Base-by-base conservation (phyloP, 2,329 filamentous ascomycete species). In the Phoma herbarum region DNA sequence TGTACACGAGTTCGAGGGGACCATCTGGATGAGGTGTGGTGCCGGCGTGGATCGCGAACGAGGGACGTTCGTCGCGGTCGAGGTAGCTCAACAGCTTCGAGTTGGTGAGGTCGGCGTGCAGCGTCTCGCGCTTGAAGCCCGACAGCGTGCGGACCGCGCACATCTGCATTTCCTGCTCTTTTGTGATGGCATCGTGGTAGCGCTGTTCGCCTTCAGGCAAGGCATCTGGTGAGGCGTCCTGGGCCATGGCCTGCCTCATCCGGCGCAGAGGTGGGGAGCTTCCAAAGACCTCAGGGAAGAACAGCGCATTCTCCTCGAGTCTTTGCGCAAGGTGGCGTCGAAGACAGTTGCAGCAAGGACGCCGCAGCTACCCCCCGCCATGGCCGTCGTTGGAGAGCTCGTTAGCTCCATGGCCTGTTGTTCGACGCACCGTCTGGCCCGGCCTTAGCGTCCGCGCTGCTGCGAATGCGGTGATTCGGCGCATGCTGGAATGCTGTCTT, bases 21-120 rank as follows among this genome's bases (percentile, higher is more conserved):
- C 55, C 57, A 31, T 67, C 46, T 25, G 57, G 44, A 33, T 48
- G 39, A 6, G 37, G 45, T n/a, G 46, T 25, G 18, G 62, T 42
- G 14, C 59, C 48, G 31, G 58, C 52, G 20, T 64, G 49, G 22
- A 72, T 47, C 18, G 65, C 65, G 45, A 74, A 74, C 25, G 68
- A 65, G 12, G 71, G 67, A 18, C 69, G 69, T 9, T 60, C 52
- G 39, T 74, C 71, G 48, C 52, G 23, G 37, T 70, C 65, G 39
- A 72, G 68, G 9, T 64, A 67, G 39, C 61, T 58, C 16, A 70
- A 59, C 2, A 74, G 61, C 37, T 51, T 61, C 10, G 69, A 28
- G 26, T 61, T 39, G 16, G 60, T 45, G 18, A 67, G 50, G 14
- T 54, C 55, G 22, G 47, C 49, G 23, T 60, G 50, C 26, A 53